A percentile compares a stretch with the other conserved stretches of the same genome.
Conservation (phyloP, 1,139 yeast species). For the Taphrina confusa region DNA sequence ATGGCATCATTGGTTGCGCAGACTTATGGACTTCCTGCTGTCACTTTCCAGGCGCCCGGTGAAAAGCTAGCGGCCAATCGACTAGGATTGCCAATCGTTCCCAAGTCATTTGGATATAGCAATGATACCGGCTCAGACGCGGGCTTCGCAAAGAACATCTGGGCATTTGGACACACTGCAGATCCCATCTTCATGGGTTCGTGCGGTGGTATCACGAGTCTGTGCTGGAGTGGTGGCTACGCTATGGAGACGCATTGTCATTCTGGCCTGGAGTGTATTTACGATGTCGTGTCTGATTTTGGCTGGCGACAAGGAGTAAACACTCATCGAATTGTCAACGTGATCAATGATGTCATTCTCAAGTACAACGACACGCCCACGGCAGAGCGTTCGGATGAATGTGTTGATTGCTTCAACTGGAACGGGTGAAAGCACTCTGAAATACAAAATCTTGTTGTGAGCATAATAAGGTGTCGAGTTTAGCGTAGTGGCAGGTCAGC, state of each 20-base stretch:
- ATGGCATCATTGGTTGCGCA: slow-evolving; percentile 78
- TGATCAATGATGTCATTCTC: slow-evolving; percentile 75
- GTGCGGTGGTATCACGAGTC: slow-evolving; percentile 89
- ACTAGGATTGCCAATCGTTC: slow-evolving; percentile 69
- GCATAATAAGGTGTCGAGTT: too few species aligned
- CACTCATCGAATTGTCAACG: slow-evolving; percentile 88
- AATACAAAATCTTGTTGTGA: too few species aligned
- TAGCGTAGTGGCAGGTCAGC: too few species aligned
- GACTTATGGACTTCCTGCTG: slow-evolving; percentile 82
- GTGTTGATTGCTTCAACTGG: slow-evolving; percentile 90
- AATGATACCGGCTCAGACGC: slow-evolving; percentile 54
- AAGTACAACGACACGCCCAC: slow-evolving; percentile 74
- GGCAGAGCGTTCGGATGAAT: slow-evolving; percentile 77
- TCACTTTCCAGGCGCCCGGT: slow-evolving; percentile 92
- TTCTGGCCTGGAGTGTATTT: slow-evolving; percentile 82
- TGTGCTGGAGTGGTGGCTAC: slow-evolving; percentile 90
- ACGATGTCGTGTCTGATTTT: slow-evolving; percentile 82
- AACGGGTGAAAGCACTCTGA: slow-evolving; percentile 47
- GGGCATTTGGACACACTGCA: slow-evolving; percentile 96
- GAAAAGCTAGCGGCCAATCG: slow-evolving; percentile 80
- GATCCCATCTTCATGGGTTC: slow-evolving; percentile 97
- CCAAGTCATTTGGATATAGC: not conserved
- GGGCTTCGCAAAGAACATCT: slow-evolving; percentile 65
- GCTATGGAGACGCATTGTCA: slow-evolving; percentile 98
- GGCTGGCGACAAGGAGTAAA: slow-evolving; percentile 91